phyloP scores from a whole-genome alignment of 306 rosid genomes.

The Fragaria iinumae region DNA sequence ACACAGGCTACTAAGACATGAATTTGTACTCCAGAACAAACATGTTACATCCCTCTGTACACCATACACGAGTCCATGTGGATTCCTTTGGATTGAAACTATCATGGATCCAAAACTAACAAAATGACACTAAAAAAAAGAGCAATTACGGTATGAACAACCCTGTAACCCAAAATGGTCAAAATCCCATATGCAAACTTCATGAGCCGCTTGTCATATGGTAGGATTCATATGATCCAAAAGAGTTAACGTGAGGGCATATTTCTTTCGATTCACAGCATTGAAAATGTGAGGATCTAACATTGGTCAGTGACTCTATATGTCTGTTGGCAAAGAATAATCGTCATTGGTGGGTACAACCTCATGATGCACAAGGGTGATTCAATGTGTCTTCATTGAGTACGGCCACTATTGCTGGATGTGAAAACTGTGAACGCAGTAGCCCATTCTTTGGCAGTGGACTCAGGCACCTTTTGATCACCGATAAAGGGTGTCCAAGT shows the following conservation, averaged over 20 bases:
- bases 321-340: slow-evolving; percentile 10
- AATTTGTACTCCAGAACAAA: background rate
- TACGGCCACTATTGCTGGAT: slow-evolving; percentile 22
- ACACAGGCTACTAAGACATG: background rate
- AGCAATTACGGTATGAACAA: background rate
- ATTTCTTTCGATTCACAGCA: background rate
- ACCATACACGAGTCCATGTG: background rate
- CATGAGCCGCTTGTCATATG: slow-evolving; percentile 14
- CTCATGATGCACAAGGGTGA: slow-evolving; percentile 8
- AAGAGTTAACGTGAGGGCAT: background rate
- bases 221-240: background rate
- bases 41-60: background rate
- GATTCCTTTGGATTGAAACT: background rate
- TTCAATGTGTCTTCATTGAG: slow-evolving; percentile 4
- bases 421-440: slow-evolving; percentile 36
- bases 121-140: background rate
- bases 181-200: slow-evolving; percentile 16
- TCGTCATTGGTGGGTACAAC: slow-evolving; percentile 1
- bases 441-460: slow-evolving; percentile 43
- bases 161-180: background rate
- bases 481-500: slow-evolving; percentile 50
- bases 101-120: background rate
- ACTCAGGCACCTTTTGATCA: slow-evolving; percentile 33
- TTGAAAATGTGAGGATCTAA: background rate
- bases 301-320: slow-evolving; percentile 24